Evolutionary conservation across 768 basidiomycete genomes (phyloP).

Genomic region (Hericium coralloides): DNA sequence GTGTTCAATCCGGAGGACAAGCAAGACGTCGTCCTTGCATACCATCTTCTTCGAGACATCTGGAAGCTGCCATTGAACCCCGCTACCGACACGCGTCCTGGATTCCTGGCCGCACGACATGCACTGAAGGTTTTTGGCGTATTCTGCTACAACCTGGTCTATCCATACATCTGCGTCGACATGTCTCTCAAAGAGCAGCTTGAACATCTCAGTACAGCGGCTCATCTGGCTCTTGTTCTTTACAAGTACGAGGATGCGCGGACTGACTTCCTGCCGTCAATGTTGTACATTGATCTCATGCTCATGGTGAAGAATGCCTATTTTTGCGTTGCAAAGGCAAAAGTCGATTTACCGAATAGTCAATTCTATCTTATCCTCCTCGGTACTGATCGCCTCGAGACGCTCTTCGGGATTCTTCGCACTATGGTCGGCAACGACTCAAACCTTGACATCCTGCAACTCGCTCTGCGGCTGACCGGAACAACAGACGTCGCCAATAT

Average conservation of each 20-base stretch:
- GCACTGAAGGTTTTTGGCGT: neutral
- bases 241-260: neutral
- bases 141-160: neutral
- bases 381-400: slow-evolving; percentile 11
- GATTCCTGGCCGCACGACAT: too few species aligned
- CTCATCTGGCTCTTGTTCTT: neutral
- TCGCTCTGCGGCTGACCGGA: slow-evolving; percentile 20
- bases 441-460: slow-evolving; percentile 16
- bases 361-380: neutral
- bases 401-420: slow-evolving; percentile 14
- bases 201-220: neutral
- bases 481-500: slow-evolving; percentile 27
- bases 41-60: neutral
- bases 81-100: too few species aligned
- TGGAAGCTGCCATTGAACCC: neutral
- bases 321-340: slow-evolving; percentile 17
- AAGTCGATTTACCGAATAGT: slow-evolving; percentile 7
- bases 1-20: neutral
- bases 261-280: slow-evolving; percentile 6
- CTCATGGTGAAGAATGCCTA: slow-evolving; percentile 16
- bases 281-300: slow-evolving; percentile 12
- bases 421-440: slow-evolving; percentile 18
- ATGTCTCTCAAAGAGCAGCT: neutral
- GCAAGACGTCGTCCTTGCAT: neutral
- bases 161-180: neutral